phyloP scores from a whole-genome alignment of 148 eudicot genomes.

The Vaccinium myrtillus region DNA sequence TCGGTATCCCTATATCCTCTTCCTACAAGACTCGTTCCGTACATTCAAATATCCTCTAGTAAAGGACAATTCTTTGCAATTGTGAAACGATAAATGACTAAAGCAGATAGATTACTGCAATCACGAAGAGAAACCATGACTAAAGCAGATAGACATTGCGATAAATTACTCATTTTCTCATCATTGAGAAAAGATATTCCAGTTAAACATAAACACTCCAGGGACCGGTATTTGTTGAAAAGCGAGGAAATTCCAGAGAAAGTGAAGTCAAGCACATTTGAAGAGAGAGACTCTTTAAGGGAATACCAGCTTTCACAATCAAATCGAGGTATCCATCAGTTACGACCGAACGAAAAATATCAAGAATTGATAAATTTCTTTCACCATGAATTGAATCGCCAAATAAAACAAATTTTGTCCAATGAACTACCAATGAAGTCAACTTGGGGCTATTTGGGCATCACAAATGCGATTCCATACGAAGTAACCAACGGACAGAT shows the following conservation, averaged over 20 bases:
- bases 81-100: too few relatives aligned
- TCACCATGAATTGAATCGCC: too few relatives aligned
- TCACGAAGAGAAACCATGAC: slow-evolving; percentile 38
- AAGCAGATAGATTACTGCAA: slow-evolving; percentile 38
- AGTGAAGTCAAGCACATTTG: too few relatives aligned
- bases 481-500: too few relatives aligned
- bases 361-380: too few relatives aligned
- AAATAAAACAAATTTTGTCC: too few relatives aligned
- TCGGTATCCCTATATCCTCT: slow-evolving; percentile 24
- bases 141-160: not conserved
- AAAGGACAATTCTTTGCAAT: slow-evolving; percentile 45
- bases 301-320: too few relatives aligned
- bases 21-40: slow-evolving; percentile 35
- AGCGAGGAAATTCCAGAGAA: too few relatives aligned
- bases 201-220: slow-evolving; percentile 44
- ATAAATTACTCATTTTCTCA: slow-evolving; percentile 30
- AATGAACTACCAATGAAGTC: slow-evolving; percentile 18
- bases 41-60: slow-evolving; percentile 50
- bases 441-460: slow-evolving; percentile 34
- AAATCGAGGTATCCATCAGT: too few relatives aligned
- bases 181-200: slow-evolving; percentile 39
- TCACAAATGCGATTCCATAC: slow-evolving; percentile 32
- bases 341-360: too few relatives aligned
- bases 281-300: too few relatives aligned
- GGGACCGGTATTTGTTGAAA: slow-evolving; percentile 24